Conservation (phyloP, 495 filamentous ascomycete species). For the Hypoxylon lienhwacheense region DNA sequence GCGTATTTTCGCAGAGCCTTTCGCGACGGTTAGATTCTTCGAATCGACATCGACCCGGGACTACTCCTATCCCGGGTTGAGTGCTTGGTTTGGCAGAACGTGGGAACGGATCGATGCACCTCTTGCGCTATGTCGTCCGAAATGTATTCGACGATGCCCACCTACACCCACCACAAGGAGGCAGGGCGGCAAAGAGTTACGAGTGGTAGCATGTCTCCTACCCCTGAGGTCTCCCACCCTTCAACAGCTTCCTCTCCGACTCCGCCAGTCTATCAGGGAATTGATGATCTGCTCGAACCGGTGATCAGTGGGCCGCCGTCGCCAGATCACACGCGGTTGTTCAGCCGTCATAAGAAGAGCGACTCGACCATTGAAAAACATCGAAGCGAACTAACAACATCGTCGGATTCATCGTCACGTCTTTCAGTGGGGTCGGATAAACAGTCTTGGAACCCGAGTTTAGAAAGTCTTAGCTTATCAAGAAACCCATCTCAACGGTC, state of each 20-base stretch:
- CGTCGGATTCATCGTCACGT: slow-evolving; percentile 53
- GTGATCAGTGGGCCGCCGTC: slow-evolving; percentile 58
- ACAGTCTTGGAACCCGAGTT: slow-evolving; percentile 48
- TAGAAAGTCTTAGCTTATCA: slow-evolving; percentile 47
- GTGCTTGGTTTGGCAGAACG: slow-evolving; percentile 19
- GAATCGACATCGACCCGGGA: slow-evolving; percentile 23
- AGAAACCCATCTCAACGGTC: slow-evolving; percentile 55
- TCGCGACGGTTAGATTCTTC: slow-evolving; percentile 24
- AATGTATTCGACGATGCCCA: slow-evolving; percentile 35
- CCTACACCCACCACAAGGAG: slow-evolving; percentile 28
- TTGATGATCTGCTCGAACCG: slow-evolving; percentile 48
- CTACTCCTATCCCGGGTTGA: slow-evolving; percentile 19
- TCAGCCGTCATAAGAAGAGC: slow-evolving; percentile 54
- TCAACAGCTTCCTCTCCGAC: slow-evolving; percentile 15
- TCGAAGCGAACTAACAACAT: slow-evolving; percentile 48
- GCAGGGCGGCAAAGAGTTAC: slow-evolving; percentile 12
- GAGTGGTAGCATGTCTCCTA: slow-evolving; percentile 9
- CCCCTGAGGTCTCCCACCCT: slow-evolving; percentile 17
- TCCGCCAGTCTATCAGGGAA: slow-evolving; percentile 23
- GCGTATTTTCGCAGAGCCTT: slow-evolving; percentile 27
- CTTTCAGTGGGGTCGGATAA: slow-evolving; percentile 46
- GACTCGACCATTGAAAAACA: slow-evolving; percentile 49
- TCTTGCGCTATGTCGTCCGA: slow-evolving; percentile 5
- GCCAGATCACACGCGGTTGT: slow-evolving; percentile 54
- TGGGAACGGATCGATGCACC: slow-evolving; percentile 11